Evolutionary conservation across 208 protist genomes (phyloP), one percentile per base, ranked within the genome.

Genomic region (Leishmania turanica): DNA sequence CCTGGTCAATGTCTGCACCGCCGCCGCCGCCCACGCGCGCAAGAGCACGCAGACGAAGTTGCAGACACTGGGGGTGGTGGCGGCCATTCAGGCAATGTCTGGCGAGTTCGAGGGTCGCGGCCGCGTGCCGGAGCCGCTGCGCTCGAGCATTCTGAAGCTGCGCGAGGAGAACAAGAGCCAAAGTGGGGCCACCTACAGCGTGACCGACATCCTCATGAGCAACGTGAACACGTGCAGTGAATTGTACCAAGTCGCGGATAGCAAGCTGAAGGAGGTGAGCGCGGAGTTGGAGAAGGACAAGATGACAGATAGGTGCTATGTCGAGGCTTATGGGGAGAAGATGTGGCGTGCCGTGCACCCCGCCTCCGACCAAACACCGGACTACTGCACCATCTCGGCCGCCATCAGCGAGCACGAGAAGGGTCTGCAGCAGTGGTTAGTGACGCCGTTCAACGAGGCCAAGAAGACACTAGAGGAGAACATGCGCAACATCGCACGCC

Each of bases 301-400:
- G 77, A 82, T 86, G 75, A 75, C 74, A 51, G 91, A 96, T 77
- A 83, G 51, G 49, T 80, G 70, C 31, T 95, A 92, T 76, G 21
- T 88, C 2, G 79, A 90, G 45, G 77, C 86, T 47, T 97, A 97
- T 77, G 94, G 95, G 27, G 90, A 94, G 71, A 85, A 89, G 58
- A 96, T 96, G 88, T 96, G 95, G 93, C 90, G 89, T 27, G 77
- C 81, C 27, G 84, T 89, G 68, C 88, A 80, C 72, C 91, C 84
- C 8, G 83, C 80, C 7, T 73, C 83, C 9, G 81, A 86, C 79
- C 82, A 89, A 64, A 91, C 91, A 4, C 84, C 87, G 5, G 90
- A 94, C 60, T 92, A 92, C 84, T 62, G 85, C 78, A 85, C 85
- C 68, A 86, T 96, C 80, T 74, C 68, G 17, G 85, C 85, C 24